Percentiles rank a stretch among this genome's conserved stretches.
phyloP scores from a whole-genome alignment of 345 rosid genomes.

The Melaleuca alternifolia region DNA sequence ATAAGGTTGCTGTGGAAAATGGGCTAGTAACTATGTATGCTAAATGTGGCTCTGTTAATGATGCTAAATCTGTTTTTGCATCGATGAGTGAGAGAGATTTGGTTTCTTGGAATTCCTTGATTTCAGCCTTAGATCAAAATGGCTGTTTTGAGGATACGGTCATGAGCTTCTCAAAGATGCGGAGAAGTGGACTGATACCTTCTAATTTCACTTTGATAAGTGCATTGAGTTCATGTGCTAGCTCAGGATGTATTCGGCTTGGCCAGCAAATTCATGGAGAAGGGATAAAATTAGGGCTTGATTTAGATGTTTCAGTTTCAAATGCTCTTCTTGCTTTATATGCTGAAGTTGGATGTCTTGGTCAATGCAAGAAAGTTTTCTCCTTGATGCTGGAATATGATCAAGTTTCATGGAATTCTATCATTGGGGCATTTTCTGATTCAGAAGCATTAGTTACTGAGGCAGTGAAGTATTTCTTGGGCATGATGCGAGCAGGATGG shows the following conservation, averaged over 20 bases:
- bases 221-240: constrained; percentile 77
- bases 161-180: constrained; percentile 42
- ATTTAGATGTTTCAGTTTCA: constrained; percentile 75
- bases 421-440: constrained; percentile 67
- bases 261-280: constrained; percentile 72
- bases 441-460: constrained; percentile 36
- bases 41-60: constrained; percentile 51
- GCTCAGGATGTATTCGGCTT: constrained; percentile 45
- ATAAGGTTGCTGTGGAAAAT: constrained; percentile 54
- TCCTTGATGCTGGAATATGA: constrained; percentile 57
- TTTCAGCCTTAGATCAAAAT: constrained; percentile 82
- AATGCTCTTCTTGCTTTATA: constrained; percentile 71
- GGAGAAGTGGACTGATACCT: constrained; percentile 39
- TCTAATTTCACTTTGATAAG: constrained; percentile 64
- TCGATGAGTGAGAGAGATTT: constrained; percentile 58
- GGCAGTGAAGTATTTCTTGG: constrained; percentile 39
- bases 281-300: constrained; percentile 60
- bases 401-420: constrained; percentile 89
- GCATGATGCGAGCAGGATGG: constrained; percentile 61
- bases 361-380: constrained; percentile 46
- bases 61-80: constrained; percentile 48
- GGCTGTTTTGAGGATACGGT: constrained; percentile 54
- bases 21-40: constrained; percentile 88
- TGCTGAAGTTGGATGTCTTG: constrained; percentile 45
- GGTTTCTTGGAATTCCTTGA: constrained; percentile 88